These are phyloP conservation scores for Dissophora globulifera DNA, from an alignment of 192 early-diverging fungal genomes.

Conservation along the genomic window DNA sequence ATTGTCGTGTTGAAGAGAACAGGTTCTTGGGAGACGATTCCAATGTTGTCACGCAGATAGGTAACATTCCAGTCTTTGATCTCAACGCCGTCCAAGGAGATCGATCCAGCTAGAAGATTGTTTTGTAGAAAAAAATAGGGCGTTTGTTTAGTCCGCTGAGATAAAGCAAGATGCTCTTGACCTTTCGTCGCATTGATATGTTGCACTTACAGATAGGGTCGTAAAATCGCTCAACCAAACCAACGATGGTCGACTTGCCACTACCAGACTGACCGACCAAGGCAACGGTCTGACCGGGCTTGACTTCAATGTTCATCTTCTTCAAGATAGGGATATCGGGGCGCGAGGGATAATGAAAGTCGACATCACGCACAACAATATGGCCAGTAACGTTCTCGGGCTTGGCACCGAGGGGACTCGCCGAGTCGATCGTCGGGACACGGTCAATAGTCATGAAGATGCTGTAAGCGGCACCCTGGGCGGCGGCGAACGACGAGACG, in stretches of 20 bases:
- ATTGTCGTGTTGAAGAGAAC: conserved; percentile 87
- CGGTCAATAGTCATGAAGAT: conserved; percentile 89
- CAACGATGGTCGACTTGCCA: conserved; percentile 82
- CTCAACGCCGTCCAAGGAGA: conserved; percentile 81
- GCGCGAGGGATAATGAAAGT: conserved; percentile 86
- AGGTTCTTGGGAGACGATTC: conserved; percentile 93
- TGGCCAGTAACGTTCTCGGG: conserved; percentile 71
- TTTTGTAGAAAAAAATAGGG: not conserved
- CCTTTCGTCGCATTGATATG: too few species aligned
- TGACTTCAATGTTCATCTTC: conserved; percentile 75
- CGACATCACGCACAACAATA: conserved; percentile 79
- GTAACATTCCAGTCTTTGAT: conserved; percentile 82
- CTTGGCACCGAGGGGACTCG: conserved; percentile 53
- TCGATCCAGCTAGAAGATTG: conserved; percentile 53
- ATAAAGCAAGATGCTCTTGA: too few species aligned
- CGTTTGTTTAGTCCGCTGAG: not conserved
- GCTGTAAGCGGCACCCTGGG: conserved; percentile 84
- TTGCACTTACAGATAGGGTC: conserved; percentile 67
- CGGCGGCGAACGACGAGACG: conserved; percentile 73
- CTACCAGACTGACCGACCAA: conserved; percentile 89
- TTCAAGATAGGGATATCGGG: conserved; percentile 83
- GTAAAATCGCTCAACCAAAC: conserved; percentile 83
- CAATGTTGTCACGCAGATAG: conserved; percentile 90
- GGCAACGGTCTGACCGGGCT: conserved; percentile 85
- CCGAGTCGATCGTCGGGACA: conserved; percentile 79